phyloP scores from a whole-genome alignment of 148 eudicot species.

The Mesembryanthemum crystallinum region DNA sequence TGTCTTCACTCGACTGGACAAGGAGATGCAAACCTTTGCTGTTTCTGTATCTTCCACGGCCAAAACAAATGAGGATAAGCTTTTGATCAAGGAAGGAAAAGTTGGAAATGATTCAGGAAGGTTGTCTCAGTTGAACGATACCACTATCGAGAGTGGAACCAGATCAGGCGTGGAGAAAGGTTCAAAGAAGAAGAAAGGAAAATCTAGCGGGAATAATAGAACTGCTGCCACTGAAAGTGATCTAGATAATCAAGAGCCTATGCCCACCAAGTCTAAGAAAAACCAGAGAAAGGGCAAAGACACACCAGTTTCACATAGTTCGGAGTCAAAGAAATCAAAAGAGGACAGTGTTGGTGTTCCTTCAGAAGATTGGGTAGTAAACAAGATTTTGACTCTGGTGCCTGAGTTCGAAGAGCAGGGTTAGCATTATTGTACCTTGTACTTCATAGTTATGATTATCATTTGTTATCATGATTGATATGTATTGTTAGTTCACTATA shows the following conservation, averaged over 20 bases:
- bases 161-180: slow-evolving; percentile 61
- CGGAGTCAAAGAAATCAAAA: slow-evolving; percentile 56
- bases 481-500: slow-evolving; percentile 22
- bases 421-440: slow-evolving; percentile 23
- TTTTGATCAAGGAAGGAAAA: slow-evolving; percentile 41
- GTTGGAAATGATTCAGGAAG: slow-evolving; percentile 44
- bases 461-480: slow-evolving; percentile 12
- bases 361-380: slow-evolving; percentile 73
- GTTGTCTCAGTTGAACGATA: slow-evolving; percentile 49
- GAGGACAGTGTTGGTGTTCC: slow-evolving; percentile 47
- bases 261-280: slow-evolving; percentile 71
- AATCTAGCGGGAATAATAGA: slow-evolving; percentile 50
- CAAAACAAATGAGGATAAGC: slow-evolving; percentile 35
- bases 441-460: slow-evolving; percentile 9
- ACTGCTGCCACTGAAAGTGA: slow-evolving; percentile 44
- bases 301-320: slow-evolving; percentile 39
- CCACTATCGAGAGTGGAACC: slow-evolving; percentile 44
- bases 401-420: slow-evolving; percentile 96
- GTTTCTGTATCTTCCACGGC: slow-evolving; percentile 37
- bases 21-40: slow-evolving; percentile 58
- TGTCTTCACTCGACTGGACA: slow-evolving; percentile 67
- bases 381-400: slow-evolving; percentile 52
- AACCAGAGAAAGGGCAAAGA: slow-evolving; percentile 81
- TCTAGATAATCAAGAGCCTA: slow-evolving; percentile 57
- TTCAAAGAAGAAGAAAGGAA: slow-evolving; percentile 88